Percentiles rank a stretch among this genome's conserved stretches.
phyloP scores from a whole-genome alignment of 2,329 filamentous ascomycete genomes.

The Leptographium flavum region DNA sequence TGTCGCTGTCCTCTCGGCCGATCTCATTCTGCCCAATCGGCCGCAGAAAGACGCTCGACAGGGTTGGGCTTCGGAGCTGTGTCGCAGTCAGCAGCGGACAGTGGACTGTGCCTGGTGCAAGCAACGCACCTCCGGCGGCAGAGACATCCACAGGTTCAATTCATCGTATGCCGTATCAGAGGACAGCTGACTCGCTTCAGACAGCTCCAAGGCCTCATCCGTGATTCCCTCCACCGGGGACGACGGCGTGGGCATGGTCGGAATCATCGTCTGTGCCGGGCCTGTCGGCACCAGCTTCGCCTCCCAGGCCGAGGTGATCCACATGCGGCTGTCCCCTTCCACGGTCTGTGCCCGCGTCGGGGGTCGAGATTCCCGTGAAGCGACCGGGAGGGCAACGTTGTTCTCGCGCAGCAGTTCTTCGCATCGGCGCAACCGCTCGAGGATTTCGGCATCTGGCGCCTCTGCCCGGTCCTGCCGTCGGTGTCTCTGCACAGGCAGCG shows the following conservation, averaged over 20 bases:
- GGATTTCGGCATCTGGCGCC: constrained; percentile 16
- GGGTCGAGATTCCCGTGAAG: not conserved
- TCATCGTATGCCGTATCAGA: not conserved
- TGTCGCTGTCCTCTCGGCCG: not conserved
- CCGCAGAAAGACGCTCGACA: constrained; percentile 1
- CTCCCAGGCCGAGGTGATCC: constrained; percentile 13
- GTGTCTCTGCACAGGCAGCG: constrained; percentile 7
- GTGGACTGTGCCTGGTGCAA: not conserved
- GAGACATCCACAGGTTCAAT: not conserved
- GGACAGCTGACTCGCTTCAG: not conserved
- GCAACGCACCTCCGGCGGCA: constrained; percentile 1
- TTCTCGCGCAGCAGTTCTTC: constrained; percentile 17
- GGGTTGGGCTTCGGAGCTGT: constrained; percentile 3
- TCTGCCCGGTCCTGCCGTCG: constrained; percentile 7
- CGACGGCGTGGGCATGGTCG: not conserved
- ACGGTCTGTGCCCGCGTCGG: not conserved
- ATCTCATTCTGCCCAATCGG: not conserved
- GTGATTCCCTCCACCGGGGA: not conserved
- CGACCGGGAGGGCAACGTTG: constrained; percentile 12
- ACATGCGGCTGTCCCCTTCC: constrained; percentile 11
- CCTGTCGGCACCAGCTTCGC: not conserved
- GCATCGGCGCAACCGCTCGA: constrained; percentile 14
- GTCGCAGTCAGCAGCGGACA: not conserved
- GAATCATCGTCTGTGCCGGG: not conserved
- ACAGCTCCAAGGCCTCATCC: not conserved